Conservation (phyloP, 352 stramenopile genomes). For the Pythium dissotocum region DNA sequence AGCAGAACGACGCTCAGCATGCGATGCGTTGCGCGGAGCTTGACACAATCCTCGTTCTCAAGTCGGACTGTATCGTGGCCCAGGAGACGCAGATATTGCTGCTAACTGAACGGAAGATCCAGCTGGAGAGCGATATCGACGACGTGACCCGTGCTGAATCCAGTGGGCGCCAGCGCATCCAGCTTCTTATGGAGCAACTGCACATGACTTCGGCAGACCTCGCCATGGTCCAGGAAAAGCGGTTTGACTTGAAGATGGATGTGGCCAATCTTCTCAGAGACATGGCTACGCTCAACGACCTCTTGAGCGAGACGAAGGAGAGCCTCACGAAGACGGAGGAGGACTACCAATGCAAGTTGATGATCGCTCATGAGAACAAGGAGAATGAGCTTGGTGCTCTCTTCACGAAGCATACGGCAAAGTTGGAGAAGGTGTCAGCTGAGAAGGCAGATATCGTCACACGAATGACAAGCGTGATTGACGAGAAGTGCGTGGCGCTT, state of each 20-base stretch:
- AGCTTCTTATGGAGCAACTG: constrained; percentile 11
- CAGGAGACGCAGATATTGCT: constrained; percentile 4
- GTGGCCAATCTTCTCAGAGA: constrained; percentile 2
- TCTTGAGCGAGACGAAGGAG: neutral
- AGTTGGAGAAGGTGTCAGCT: constrained; percentile 15
- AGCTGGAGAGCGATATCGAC: neutral
- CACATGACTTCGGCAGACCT: constrained; percentile 7
- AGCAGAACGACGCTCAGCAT: neutral
- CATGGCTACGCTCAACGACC: neutral
- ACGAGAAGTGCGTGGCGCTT: constrained; percentile 38
- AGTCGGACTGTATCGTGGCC: constrained; percentile 1
- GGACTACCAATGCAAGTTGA: neutral
- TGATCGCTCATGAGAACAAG: neutral
- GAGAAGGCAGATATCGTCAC: constrained; percentile 29
- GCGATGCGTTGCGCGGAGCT: constrained; percentile 18
- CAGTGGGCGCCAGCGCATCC: neutral
- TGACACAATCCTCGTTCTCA: neutral
- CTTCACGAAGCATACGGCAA: neutral
- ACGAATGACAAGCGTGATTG: constrained; percentile 41
- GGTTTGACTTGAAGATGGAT: neutral
- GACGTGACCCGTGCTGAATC: neutral
- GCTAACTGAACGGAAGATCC: neutral
- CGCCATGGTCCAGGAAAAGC: neutral
- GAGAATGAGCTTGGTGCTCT: neutral
- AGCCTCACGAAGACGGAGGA: neutral